Evolutionary conservation across 352 stramenopile genomes (phyloP), one percentile per base, ranked within the genome.

Genomic region (Globisporangium paddicum): DNA sequence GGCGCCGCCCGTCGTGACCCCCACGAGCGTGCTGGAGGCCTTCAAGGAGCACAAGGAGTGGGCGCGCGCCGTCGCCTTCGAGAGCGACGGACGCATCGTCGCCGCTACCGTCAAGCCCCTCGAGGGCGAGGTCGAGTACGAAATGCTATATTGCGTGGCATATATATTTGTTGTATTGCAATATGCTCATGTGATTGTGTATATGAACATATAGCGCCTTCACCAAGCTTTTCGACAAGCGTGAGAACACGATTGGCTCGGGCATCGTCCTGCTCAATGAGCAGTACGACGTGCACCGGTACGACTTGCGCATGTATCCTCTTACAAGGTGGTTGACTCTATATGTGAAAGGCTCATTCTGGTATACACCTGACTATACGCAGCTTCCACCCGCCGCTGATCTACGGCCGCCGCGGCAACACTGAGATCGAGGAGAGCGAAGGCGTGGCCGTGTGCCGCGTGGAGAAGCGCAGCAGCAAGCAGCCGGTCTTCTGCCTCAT

Each of bases 251-350:
- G 30, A 90, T 93, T 58, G 79, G 71, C 18, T 74, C 76, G 0
- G 83, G 83, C 0, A 89, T 91, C 62, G 59, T 93, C 8, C 54
- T 89, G 32, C 65, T 86, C 5, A 82, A 76, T 25, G 83, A 93
- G 67, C 83, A 93, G 63, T 93, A 87, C 58, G 83, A 93, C 60
- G 81, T 93, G 40, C 83, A 93, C 55, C 77, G 81, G 81, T 90
- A 57, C 32, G 71, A 34, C 14, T 3, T 2, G 37, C 35, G 21
- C 6, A 49, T n/a, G n/a, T n/a, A 3, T 9, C 4, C 26, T 19
- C 54, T 13, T 38, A 38, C 34, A 38, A 10, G 0, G 34, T 38
- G 34, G 34, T 13, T 13, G 10, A 38, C 16, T 28, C 4, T 62
- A 30, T 23, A 34, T 41, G 18, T 28, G 26, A 30, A 51, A 10